Base-by-base conservation (phyloP, 495 filamentous ascomycete species). In the Daldinia loculata region DNA sequence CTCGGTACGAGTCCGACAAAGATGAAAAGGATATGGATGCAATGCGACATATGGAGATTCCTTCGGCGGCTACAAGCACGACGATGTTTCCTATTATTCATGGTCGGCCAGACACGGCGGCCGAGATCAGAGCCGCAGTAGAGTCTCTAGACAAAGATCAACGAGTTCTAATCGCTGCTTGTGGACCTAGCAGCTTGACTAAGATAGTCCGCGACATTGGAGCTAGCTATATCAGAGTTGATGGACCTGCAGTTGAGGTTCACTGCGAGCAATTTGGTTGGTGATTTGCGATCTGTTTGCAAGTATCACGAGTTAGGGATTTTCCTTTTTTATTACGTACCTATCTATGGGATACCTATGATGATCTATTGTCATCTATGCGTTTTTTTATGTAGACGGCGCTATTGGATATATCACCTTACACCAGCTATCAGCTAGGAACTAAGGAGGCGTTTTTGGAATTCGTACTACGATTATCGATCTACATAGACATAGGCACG, bases 181-280 rank as follows among this genome's bases (percentile, higher is more conserved):
- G 86, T 70, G 85, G 85, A 1, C 85, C 86, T 8, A 80, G 77
- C 38, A 78, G 79, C 11, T 67, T 88, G 41, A 84, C 84, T 75
- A 76, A 75, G 15, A 76, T 81, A 2, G 82, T 84, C 52, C 78
- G 85, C n/a, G 80, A 86, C 14, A 83, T 82, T 1, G 82, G 82
- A n/a, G 85, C 84, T 17, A 75, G 75, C 38, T 80, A 80, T 66
- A 87, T 88, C 8, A 75, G 74, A 0, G 72, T 81, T 3, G 78
- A 80, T 12, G 85, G 86, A 5, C 83, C 85, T 4, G 83, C 78
- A 19, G 79, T 88, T 9, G 85, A 87, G 72, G 74, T 87, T 57
- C 82, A 86, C 74, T 85, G 81, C 64, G 85, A 87, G 72, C 80
- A 86, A 75, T 89, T 89, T 74, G 84, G 83, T 4, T 88, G 83